Evolutionary conservation across 208 protist species (phyloP), one percentile per base, ranked within the genome.

Genomic region (Wallacemonas sp.): DNA sequence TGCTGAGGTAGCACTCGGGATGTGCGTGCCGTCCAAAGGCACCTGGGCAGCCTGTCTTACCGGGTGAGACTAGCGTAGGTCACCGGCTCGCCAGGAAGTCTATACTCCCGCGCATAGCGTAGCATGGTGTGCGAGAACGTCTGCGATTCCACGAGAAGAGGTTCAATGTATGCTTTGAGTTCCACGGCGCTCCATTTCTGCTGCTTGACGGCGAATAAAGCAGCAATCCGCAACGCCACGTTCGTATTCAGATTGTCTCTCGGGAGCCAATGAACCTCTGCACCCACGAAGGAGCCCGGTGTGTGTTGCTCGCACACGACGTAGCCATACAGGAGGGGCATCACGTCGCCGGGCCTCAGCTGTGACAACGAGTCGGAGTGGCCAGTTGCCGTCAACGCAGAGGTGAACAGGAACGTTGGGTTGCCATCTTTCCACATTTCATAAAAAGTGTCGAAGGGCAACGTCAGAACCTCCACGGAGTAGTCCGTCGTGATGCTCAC

Each of bases 91-190:
- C 83, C 80, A 27, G 88, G 88, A 34, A 80, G 65, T 4, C 83
- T 71, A 55, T 84, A 88, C 65, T 91, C 88, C 3, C 77, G 77
- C 2, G 76, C 79, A 55, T 84, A 72, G 9, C 85, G 79, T 19
- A 71, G 26, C 19, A 91, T 79, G 49, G 82, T 61, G 58, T 85
- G 75, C 26, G 75, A 67, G 68, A 94, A 90, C 26, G 38, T 62
- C 38, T 87, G 56, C 12, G 71, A 75, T 0, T 74, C 65, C 15
- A 71, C 68, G 1, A 94, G 46, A 26, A 94, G 59, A 3, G 72
- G 70, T 3, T 75, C 67, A 24, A 94, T 62, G 70, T 90, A 94
- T 26, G 75, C 75, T 17, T 77, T 51, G 22, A 94, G 59, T 1
- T 68, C 72, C 1, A 33, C 34, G 21, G 70, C 76, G 19, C 70